A percentile compares a stretch with the other conserved stretches of the same genome.
Conservation (phyloP, 1,284 basidiomycete species). For the Sporisorium graminicola region DNA sequence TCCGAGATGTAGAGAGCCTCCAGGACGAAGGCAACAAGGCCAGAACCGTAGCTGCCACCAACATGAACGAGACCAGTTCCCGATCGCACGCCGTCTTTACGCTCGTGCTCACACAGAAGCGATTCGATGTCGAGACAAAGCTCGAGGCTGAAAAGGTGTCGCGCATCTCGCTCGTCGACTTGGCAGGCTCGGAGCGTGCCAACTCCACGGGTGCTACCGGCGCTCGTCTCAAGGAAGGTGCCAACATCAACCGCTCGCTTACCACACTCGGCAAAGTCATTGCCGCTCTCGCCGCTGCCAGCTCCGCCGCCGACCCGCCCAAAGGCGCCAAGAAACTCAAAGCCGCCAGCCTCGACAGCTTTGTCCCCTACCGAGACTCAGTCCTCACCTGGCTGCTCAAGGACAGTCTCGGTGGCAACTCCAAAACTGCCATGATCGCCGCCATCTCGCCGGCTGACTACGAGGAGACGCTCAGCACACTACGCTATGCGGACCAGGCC, state of each 20-base stretch:
- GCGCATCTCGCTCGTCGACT: slow-evolving; percentile 64
- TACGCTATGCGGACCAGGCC: slow-evolving; percentile 93
- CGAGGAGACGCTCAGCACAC: slow-evolving; percentile 93
- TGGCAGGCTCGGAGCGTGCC: slow-evolving; percentile 66
- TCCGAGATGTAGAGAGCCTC: slow-evolving; percentile 95
- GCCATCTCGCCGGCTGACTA: slow-evolving; percentile 98
- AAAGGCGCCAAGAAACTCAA: slow-evolving; percentile 56
- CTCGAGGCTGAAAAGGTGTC: slow-evolving; percentile 66
- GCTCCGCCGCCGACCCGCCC: slow-evolving; percentile 35
- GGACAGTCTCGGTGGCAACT: slow-evolving; percentile 68
- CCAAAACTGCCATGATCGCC: slow-evolving; percentile 77
- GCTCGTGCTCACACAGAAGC: slow-evolving; percentile 60
- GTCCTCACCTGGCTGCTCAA: slow-evolving; percentile 71
- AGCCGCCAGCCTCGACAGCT: slow-evolving; percentile 51
- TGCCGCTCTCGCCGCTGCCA: slow-evolving; percentile 61
- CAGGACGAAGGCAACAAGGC: slow-evolving; percentile 99
- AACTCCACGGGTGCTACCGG: slow-evolving; percentile 69
- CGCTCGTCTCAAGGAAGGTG: slow-evolving; percentile 67
- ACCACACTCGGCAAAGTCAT: slow-evolving; percentile 63
- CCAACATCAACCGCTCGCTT: slow-evolving; percentile 67
- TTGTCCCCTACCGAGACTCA: slow-evolving; percentile 66
- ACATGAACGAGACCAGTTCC: slow-evolving; percentile 67
- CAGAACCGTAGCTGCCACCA: slow-evolving; percentile 66
- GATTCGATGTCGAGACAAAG: slow-evolving; percentile 55
- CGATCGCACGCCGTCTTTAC: slow-evolving; percentile 67